These are phyloP conservation scores for Eucalyptus regnans DNA, from an alignment of 345 rosid species.

Conservation along the genomic window DNA sequence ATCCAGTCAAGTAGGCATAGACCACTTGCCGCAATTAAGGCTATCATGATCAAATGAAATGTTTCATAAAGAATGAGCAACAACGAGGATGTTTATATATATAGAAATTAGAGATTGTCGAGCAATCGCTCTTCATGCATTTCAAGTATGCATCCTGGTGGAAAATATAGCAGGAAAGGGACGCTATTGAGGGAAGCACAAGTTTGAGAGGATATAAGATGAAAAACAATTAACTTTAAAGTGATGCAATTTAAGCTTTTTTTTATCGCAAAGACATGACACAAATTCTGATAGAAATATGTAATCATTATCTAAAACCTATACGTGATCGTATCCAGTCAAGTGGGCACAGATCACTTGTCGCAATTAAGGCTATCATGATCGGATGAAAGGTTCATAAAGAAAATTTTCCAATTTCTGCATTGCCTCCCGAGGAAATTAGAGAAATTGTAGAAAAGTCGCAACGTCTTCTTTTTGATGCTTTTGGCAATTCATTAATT, in stretches of 20 bases:
- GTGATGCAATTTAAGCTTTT: neutral
- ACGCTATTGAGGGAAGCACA: neutral
- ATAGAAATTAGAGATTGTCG: neutral
- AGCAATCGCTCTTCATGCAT: neutral
- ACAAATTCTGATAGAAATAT: neutral
- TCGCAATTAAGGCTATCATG: neutral
- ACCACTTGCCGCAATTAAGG: neutral
- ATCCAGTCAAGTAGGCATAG: neutral
- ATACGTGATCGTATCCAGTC: neutral
- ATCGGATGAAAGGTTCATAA: neutral
- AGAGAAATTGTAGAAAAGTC: neutral
- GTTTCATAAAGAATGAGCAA: neutral
- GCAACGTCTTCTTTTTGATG: neutral
- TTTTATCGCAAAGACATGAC: neutral
- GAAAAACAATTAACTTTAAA: neutral
- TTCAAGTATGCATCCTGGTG: neutral
- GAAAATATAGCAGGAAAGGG: neutral
- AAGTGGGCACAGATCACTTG: neutral
- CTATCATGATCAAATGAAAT: neutral
- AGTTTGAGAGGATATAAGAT: neutral
- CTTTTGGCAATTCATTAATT: neutral
- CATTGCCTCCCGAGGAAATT: neutral
- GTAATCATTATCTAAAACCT: neutral
- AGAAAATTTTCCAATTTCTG: neutral
- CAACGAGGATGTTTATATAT: neutral